Evolutionary conservation across 371 early-diverging fungal species (phyloP), one percentile per base, ranked within the genome.

Genomic region (Circinella umbellata): DNA sequence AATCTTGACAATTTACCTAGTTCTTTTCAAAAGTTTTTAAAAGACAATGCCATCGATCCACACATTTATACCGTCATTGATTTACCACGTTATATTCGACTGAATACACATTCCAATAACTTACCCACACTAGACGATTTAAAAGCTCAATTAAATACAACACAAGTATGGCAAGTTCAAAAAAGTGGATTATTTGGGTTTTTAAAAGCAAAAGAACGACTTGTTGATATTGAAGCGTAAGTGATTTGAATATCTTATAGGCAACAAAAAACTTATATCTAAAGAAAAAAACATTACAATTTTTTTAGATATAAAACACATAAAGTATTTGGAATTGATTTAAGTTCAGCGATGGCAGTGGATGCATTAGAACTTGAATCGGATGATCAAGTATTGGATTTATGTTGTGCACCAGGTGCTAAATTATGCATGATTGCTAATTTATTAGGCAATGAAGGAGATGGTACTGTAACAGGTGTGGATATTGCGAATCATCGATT

Each of bases 391-490:
- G 89, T 95, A 3, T 78, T 95, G 18, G 95, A 95, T 79, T 69
- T 94, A 14, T 94, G 95, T 67, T 94, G 89, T 67, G 92, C 91
- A 14, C 91, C 91, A 4, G 94, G 97, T 2, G 94, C 91, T 17
- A 98, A 98, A 70, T 82, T 97, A 14, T 90, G 93, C 69, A 86
- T 92, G 79, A 83, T 95, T 46, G 84, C 91, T 4, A 94, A 97
- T 71, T 53, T 92, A 3, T 75, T 93, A 51, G 84, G 83, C 4
- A 67, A 74, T 20, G 69, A 80, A 3, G 90, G 88, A 20, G 63
- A 76, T 36, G 96, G 98, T 1, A 93, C 94, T 0, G 92, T 93
- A 2, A 98, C 98, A 0, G 98, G 98, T 1, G 97, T 98, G 0
- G 98, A 98, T 76, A 80, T 97, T 42, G 90, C 92, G 0, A 59